Evolutionary conservation across 176 grass and related monocot genomes (phyloP).

Genomic region (Oryza rufipogon): DNA sequence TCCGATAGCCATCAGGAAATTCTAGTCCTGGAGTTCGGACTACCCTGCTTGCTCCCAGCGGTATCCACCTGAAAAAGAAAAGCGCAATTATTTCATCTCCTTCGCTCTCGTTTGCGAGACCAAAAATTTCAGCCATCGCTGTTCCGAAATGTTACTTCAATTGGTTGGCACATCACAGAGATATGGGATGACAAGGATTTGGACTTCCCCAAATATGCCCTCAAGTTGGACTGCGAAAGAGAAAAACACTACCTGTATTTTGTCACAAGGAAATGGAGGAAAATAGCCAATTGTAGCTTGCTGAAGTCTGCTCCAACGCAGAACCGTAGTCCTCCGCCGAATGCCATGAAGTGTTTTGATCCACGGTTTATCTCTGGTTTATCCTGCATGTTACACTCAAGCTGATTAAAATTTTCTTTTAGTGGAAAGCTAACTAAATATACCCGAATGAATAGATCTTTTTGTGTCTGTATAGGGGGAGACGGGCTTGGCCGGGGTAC

Average conservation of each 20-base stretch:
- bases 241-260: conserved; percentile 38
- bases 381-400: conserved; percentile 15
- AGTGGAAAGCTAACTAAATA: background rate
- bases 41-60: conserved; percentile 39
- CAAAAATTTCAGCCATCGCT: too few relatives aligned
- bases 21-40: conserved; percentile 45
- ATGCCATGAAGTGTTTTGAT: conserved; percentile 52
- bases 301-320: conserved; percentile 64
- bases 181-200: too few relatives aligned
- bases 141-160: too few relatives aligned
- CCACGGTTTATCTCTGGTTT: conserved; percentile 50
- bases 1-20: conserved; percentile 46
- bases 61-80: conserved; percentile 49
- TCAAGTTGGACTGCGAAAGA: too few relatives aligned
- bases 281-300: conserved; percentile 54
- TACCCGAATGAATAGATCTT: background rate
- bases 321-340: conserved; percentile 53
- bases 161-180: too few relatives aligned
- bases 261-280: conserved; percentile 51
- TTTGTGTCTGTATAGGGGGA: too few relatives aligned
- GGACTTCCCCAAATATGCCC: too few relatives aligned
- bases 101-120: too few relatives aligned
- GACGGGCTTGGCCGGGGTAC: too few relatives aligned
- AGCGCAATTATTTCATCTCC: too few relatives aligned
- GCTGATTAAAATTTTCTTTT: too few relatives aligned